phyloP scores from a whole-genome alignment of 139 green algal genomes.

The Chlamydomonas incerta region DNA sequence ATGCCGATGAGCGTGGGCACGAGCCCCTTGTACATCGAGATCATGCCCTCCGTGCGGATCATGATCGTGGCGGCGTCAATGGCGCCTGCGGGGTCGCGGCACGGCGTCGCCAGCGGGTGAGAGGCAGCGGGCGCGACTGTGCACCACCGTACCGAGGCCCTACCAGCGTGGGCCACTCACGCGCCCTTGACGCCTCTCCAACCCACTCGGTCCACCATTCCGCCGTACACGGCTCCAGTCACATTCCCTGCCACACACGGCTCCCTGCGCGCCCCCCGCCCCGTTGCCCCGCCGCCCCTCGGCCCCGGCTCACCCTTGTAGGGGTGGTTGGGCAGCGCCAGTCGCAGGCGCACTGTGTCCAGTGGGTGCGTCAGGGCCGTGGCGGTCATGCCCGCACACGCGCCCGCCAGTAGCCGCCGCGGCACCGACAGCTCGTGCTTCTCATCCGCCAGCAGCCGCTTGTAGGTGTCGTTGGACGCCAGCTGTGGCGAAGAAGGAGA shows the following conservation, averaged over 20 bases:
- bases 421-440: conserved; percentile 78
- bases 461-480: conserved; percentile 87
- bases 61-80: conserved; percentile 65
- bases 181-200: too few species aligned
- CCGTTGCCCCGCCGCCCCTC: too few species aligned
- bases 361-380: conserved; percentile 96
- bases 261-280: too few species aligned
- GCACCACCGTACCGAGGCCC: too few species aligned
- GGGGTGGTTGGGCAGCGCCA: conserved; percentile 86
- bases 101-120: too few species aligned
- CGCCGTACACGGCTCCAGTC: too few species aligned
- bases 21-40: conserved; percentile 87
- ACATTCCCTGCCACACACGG: too few species aligned
- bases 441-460: conserved; percentile 74
- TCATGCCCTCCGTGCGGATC: conserved; percentile 70
- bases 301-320: conserved; percentile 69
- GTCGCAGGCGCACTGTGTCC: conserved; percentile 87
- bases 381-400: conserved; percentile 94
- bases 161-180: too few species aligned
- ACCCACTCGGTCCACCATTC: too few species aligned
- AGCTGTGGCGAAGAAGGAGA: conserved; percentile 59
- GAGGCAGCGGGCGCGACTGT: not conserved
- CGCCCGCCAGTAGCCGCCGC: conserved; percentile 80
- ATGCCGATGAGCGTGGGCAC: conserved; percentile 94
- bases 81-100: conserved; percentile 67